A percentile compares a stretch with the other conserved stretches of the same genome.
These are phyloP conservation scores for Neurospora sp. DNA, from an alignment of 495 filamentous ascomycete species.

Conservation along the genomic window DNA sequence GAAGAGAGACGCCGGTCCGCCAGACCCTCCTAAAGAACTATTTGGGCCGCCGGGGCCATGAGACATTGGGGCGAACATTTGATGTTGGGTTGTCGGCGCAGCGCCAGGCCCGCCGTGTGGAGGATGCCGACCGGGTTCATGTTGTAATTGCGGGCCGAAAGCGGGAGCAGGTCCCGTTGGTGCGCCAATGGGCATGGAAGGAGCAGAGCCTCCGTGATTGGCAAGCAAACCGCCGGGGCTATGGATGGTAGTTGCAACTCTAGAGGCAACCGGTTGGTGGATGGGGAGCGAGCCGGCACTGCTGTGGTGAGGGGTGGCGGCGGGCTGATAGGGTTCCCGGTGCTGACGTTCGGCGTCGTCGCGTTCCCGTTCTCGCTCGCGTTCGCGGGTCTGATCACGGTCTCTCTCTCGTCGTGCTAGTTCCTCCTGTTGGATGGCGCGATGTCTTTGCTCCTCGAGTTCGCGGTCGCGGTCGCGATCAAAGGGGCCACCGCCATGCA, in stretches of 20 bases:
- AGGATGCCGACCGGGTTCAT: conserved; percentile 45
- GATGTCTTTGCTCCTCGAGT: conserved; percentile 31
- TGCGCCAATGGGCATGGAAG: conserved; percentile 53
- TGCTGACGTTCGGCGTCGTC: conserved; percentile 62
- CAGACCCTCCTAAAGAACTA: conserved; percentile 19
- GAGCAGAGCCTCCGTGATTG: conserved; percentile 52
- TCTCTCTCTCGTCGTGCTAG: conserved; percentile 21
- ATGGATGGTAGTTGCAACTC: conserved; percentile 69
- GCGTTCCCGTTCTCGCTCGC: conserved; percentile 37
- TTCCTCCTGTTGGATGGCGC: conserved; percentile 26
- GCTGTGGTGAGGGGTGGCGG: conserved; percentile 59
- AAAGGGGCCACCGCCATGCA: conserved; percentile 26
- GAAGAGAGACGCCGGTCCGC: conserved; percentile 30
- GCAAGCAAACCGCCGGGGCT: conserved; percentile 79
- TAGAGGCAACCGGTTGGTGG: conserved; percentile 82
- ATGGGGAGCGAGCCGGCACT: conserved; percentile 75
- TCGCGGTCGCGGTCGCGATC: conserved; percentile 31
- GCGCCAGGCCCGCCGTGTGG: conserved; percentile 57
- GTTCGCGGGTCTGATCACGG: conserved; percentile 19
- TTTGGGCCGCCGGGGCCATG: conserved; percentile 35
- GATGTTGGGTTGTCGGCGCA: conserved; percentile 43
- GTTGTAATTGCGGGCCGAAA: conserved; percentile 59
- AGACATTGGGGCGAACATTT: conserved; percentile 49
- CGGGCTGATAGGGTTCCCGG: conserved; percentile 49
- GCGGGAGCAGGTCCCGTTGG: conserved; percentile 52